Conservation (phyloP, 2,329 filamentous ascomycete species). For the Shiraia sp. region DNA sequence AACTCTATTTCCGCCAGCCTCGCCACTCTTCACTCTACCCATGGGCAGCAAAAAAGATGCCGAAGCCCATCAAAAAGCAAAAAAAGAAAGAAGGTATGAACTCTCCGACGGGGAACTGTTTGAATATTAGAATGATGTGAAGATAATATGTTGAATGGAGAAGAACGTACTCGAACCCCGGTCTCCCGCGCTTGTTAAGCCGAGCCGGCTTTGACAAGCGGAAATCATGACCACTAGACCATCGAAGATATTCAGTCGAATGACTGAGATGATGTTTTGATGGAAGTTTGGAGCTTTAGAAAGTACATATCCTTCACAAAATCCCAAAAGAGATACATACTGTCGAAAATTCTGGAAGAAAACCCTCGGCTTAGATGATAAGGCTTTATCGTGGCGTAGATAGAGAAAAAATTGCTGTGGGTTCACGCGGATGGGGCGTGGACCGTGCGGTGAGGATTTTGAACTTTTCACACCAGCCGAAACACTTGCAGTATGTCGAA, state of each 20-base stretch:
- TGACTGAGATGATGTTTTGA: not conserved
- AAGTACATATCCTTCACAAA: not conserved
- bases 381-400: not conserved
- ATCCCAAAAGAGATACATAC: no score
- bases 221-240: conserved; percentile 12
- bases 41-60: no score
- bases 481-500: no score
- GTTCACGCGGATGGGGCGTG: not conserved
- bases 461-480: no score
- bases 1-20: no score
- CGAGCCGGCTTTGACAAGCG: conserved; percentile 5
- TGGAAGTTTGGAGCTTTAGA: not conserved
- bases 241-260: conserved; percentile 2
- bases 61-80: no score
- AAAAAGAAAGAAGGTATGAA: not conserved
- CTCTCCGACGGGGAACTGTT: not conserved
- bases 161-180: conserved; percentile 12
- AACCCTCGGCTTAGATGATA: not conserved
- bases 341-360: not conserved
- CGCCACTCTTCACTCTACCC: no score
- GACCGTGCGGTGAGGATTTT: no score
- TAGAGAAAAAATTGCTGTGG: not conserved
- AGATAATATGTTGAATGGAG: conserved; percentile 2
- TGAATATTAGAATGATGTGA: no score
- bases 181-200: conserved; percentile 4